phyloP scores from a whole-genome alignment of 2,329 filamentous ascomycete species.

The Aspergillus melleus region DNA sequence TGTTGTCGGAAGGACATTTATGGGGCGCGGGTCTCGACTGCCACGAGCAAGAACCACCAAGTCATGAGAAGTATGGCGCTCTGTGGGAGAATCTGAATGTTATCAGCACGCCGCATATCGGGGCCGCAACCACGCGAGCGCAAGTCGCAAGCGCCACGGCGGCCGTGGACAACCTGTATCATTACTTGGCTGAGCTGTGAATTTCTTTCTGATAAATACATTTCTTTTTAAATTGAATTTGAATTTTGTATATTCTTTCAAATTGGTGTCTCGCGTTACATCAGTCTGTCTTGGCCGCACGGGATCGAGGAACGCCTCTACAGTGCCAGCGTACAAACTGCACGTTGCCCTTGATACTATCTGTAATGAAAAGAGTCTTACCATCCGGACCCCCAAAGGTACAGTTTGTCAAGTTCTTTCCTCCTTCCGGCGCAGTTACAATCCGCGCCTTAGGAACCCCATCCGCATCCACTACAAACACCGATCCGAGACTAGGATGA shows the following conservation, averaged over 20 bases:
- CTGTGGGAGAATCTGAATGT: constrained; percentile 38
- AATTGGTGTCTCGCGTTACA: no score
- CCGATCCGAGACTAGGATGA: constrained; percentile 36
- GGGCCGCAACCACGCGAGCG: constrained; percentile 45
- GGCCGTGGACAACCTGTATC: constrained; percentile 35
- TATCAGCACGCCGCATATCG: constrained; percentile 49
- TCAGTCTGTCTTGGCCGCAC: background rate
- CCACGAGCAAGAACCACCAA: constrained; percentile 44
- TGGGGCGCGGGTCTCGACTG: constrained; percentile 45
- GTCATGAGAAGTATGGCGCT: constrained; percentile 31
- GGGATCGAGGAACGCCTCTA: constrained; percentile 2
- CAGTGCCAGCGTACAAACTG: constrained; percentile 21
- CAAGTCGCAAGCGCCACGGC: constrained; percentile 38
- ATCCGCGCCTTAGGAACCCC: constrained; percentile 42
- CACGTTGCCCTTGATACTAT: constrained; percentile 39
- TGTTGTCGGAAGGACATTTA: constrained; percentile 34
- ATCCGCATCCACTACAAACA: constrained; percentile 42
- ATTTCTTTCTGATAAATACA: background rate
- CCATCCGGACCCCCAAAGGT: constrained; percentile 43
- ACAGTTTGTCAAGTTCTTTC: constrained; percentile 44
- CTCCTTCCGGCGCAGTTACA: constrained; percentile 26
- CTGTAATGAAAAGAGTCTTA: constrained; percentile 43
- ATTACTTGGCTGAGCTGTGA: constrained; percentile 12
- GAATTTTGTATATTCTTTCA: background rate
- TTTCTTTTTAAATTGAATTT: background rate